Evolutionary conservation across 2,329 filamentous ascomycete genomes (phyloP), one percentile per base, ranked within the genome.

Genomic region (Orbilia blumenaviensis): DNA sequence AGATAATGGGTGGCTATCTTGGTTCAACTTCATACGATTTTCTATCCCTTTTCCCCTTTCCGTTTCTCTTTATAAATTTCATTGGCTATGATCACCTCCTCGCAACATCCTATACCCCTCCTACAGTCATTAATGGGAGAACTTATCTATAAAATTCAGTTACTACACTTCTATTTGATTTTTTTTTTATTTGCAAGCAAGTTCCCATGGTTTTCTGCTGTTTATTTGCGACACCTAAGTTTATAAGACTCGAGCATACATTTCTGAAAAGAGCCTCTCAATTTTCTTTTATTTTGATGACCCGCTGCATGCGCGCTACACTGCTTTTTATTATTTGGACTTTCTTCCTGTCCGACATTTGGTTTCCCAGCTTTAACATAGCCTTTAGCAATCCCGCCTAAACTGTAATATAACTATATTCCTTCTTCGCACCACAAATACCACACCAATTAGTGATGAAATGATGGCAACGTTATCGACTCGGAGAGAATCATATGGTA

Each of bases 1-100:
- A 56, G 52, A 56, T 56, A 56, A 36, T 56, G 52, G 52, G 52
- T 56, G 52, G 52, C 52, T 56, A 56, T n/a, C 29, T 56, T 38
- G 29, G 16, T 38, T 56, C 29, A 16, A 16, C 27, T 54, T 12
- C 48, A 21, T 18, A 10, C 25, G 14, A 10, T 16, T n/a, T 27
- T 54, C 44, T 14, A 16, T 50, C 27, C 34, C 36, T 23, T 36
- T 38, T 21, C 18, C 48, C 18, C 21, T 44, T 7, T 44, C 34
- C 21, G 36, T 46, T n/a, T n/a, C n/a, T 54, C 41, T 44, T 67
- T 14, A 54, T 56, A 32, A 56, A 38, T 56, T 56, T 56, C 52
- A 25, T 56, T 56, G 52, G 18, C 38, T 38, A 56, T 56, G 52
- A 38, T 12, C 18, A 3, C n/a, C 32, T 38, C 52, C 29, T 21